A percentile compares a stretch with the other conserved stretches of the same genome.
Evolutionary conservation across 305 asterid genomes (phyloP).

Genomic region (Solanum hybrid): DNA sequence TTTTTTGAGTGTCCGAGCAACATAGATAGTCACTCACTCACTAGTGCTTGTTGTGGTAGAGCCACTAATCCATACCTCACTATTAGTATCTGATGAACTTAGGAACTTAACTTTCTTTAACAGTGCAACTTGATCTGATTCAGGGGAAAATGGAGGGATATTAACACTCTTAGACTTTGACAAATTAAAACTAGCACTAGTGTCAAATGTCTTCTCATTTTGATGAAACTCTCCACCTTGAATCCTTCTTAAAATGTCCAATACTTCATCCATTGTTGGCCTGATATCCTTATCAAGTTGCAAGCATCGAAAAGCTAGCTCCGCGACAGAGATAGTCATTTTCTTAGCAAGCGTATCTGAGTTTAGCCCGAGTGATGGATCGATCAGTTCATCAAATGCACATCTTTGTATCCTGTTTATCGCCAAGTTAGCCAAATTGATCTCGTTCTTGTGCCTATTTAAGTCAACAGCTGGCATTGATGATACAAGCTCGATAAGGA

Average conservation of each 20-base stretch:
- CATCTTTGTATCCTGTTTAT: conserved; percentile 29
- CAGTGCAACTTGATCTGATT: conserved; percentile 32
- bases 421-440: conserved; percentile 44
- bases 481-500: conserved; percentile 45
- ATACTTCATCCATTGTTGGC: conserved; percentile 52
- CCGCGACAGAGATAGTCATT: conserved; percentile 34
- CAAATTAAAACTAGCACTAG: background rate
- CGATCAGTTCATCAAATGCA: conserved; percentile 34
- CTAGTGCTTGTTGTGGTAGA: background rate
- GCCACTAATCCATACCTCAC: conserved; percentile 5
- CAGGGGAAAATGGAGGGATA: conserved; percentile 26
- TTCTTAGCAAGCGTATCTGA: conserved; percentile 22
- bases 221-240: background rate
- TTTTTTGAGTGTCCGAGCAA: background rate
- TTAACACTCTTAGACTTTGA: conserved; percentile 4
- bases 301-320: conserved; percentile 51
- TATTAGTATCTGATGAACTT: conserved; percentile 27
- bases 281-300: conserved; percentile 41
- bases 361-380: conserved; percentile 22
- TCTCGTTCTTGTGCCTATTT: conserved; percentile 25
- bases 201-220: conserved; percentile 4
- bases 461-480: conserved; percentile 55
- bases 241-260: conserved; percentile 26
- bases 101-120: conserved; percentile 22
- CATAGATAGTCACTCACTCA: background rate